phyloP scores from a whole-genome alignment of 768 basidiomycete genomes.

The Amanita rimosa region DNA sequence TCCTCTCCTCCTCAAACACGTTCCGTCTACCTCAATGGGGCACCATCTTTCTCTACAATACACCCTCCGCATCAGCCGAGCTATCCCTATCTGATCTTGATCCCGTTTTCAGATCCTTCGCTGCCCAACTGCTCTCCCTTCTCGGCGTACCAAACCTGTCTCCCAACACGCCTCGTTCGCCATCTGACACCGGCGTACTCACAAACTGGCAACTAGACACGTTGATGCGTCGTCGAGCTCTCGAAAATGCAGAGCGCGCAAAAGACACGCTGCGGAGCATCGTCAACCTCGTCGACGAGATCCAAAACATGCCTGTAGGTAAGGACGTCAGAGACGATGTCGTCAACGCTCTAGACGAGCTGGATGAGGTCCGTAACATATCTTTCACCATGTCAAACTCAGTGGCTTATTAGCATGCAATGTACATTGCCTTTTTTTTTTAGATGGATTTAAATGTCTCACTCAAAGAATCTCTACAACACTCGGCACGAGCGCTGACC shows the following conservation, averaged over 20 bases:
- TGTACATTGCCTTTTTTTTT: no score
- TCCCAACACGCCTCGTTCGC: conserved; percentile 22
- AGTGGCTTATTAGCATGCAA: neutral
- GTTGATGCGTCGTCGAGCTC: conserved; percentile 54
- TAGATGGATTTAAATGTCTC: conserved; percentile 34
- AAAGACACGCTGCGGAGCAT: conserved; percentile 77
- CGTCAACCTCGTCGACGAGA: conserved; percentile 71
- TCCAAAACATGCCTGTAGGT: conserved; percentile 88
- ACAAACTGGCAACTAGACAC: conserved; percentile 78
- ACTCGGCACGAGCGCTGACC: conserved; percentile 52
- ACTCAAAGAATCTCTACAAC: conserved; percentile 33
- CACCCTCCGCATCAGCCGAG: conserved; percentile 20
- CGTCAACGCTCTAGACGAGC: conserved; percentile 51
- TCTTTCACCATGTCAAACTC: neutral
- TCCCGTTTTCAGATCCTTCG: conserved; percentile 50
- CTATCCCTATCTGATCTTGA: conserved; percentile 35
- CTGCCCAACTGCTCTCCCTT: conserved; percentile 63
- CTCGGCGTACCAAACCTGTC: conserved; percentile 69
- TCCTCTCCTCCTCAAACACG: conserved; percentile 31
- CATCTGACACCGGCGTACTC: conserved; percentile 17
- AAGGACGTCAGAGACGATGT: conserved; percentile 67
- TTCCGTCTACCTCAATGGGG: conserved; percentile 96
- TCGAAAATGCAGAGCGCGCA: conserved; percentile 57
- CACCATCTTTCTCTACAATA: conserved; percentile 72
- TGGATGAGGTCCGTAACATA: conserved; percentile 60